Evolutionary conservation across 2,329 filamentous ascomycete species (phyloP), one percentile per base, ranked within the genome.

Genomic region (Macrophomina tecta): DNA sequence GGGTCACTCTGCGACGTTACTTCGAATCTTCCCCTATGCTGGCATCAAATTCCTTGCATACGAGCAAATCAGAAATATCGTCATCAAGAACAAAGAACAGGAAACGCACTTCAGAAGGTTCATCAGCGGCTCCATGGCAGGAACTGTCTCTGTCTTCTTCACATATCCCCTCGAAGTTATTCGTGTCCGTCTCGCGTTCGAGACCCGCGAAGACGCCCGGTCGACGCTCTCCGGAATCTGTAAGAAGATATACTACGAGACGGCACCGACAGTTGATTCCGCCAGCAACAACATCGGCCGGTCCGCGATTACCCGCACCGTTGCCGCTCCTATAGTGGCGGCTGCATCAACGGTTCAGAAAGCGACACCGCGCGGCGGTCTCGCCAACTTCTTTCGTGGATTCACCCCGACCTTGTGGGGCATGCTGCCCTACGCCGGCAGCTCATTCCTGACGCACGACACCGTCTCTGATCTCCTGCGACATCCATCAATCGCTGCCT

Each of bases 11-110:
- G 95, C 94, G 2, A 99, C 95, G 0, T 83, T 99, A 2, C 85
- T 98, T 63, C 90, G 95, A 70, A 97, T 99, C 69, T 99, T 98
- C 73, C 95, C 95, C 5, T 99, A 99, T 78, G 95, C 94, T 16
- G 94, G 92, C 53, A 97, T 98, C 80, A 99, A 99, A 76, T 99
- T 99, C 75, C 87, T 99, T 49, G 94, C 94, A 53, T 99, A 99
- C 82, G 95, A 99, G 79, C 95, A 99, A 79, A 92, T 97, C 70
- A 91, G 95, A 68, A 88, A 90, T 12, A 74, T 89, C 14, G 75
- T 98, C 38, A 98, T 99, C 69, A 87, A 86, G 1, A 83, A 81
- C 45, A 87, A 84, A 62, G 82, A 89, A 5, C 85, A 96, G 67
- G 95, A 99, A 77, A 98, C 94, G 0, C 86, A 91, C 1, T 78